These are phyloP conservation scores for Suaeda aralocaspica DNA, from an alignment of 148 eudicot genomes.

Conservation along the genomic window DNA sequence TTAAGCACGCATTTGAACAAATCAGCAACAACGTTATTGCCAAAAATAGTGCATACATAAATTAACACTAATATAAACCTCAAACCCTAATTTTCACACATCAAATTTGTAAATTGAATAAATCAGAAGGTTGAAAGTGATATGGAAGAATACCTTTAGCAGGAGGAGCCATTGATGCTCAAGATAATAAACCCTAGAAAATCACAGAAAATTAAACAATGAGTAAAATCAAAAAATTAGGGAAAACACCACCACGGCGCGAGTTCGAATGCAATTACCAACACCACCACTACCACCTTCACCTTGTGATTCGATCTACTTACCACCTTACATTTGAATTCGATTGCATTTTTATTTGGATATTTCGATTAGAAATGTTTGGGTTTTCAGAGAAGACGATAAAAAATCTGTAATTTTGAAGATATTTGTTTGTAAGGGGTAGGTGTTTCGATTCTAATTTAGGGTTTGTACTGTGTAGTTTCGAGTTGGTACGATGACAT, in stretches of 20 bases:
- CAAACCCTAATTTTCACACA: no score
- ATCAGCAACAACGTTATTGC: no score
- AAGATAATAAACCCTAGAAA: no score
- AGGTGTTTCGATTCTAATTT: constrained; percentile 7
- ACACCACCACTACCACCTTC: constrained; percentile 13
- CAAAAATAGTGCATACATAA: no score
- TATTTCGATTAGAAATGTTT: background rate
- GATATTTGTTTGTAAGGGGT: background rate
- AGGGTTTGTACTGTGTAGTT: constrained; percentile 23
- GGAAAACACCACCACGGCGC: constrained; percentile 62
- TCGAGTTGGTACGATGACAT: constrained; percentile 22
- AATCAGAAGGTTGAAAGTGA: no score
- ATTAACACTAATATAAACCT: no score
- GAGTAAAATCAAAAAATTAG: no score
- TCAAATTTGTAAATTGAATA: no score
- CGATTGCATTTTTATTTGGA: constrained; percentile 20
- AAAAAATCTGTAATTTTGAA: background rate
- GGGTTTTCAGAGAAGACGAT: background rate
- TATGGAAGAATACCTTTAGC: no score
- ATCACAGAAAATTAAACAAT: no score
- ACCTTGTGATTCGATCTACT: constrained; percentile 20
- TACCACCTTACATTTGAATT: constrained; percentile 16
- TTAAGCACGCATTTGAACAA: no score
- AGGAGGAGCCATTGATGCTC: no score
- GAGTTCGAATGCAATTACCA: constrained; percentile 41